Base-by-base conservation (phyloP, 768 basidiomycete genomes). In the Gloeopeniophorella convolvens region DNA sequence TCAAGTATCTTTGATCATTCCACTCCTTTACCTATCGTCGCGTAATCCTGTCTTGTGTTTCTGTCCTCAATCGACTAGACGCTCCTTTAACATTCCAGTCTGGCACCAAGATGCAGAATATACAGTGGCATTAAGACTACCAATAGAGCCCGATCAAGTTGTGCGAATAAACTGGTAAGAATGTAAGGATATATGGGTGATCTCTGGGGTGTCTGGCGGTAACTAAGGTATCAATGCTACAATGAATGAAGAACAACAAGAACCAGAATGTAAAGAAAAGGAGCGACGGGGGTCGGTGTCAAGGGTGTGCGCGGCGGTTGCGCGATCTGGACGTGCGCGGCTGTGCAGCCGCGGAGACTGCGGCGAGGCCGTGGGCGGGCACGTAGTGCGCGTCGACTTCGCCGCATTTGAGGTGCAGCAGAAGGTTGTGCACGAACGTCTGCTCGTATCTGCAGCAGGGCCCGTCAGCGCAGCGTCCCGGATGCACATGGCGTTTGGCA, bases 351-450 rank as follows among this genome's bases (percentile, higher is more conserved):
- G 77, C 74, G 10, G 50, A 49, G 11, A 58, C 57, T n/a, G 86
- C 82, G 30, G 84, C 88, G 20, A 83, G 75, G 7, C 90, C 91
- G 63, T 94, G 91, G 12, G 71, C 67, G 21, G 92, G 92, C 27
- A 76, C 70, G 64, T 89, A 95, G 52, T 82, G 77, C 4, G 76
- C 71, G 63, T 95, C 92, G n/a, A 87, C 69, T 55, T 80, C 80
- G 47, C 72, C 70, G 59, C 88, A 88, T 55, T 79, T 81, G 53
- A 93, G 81, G 64, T 94, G 79, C 20, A 89, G 68, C 8, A 95
- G 71, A 26, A 96, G 72, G 62, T 92, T 84, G 57, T 89, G 82
- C 1, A 95, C 86, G 60, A 95, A 94, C 45, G 82, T 77, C 61
- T 93, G 87, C 62, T 96, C 92, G 60, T 85, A 94, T 64, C 88